A percentile compares a stretch with the other conserved stretches of the same genome.
Conservation (phyloP, 306 rosid species). For the Echinosophora koreensis region DNA sequence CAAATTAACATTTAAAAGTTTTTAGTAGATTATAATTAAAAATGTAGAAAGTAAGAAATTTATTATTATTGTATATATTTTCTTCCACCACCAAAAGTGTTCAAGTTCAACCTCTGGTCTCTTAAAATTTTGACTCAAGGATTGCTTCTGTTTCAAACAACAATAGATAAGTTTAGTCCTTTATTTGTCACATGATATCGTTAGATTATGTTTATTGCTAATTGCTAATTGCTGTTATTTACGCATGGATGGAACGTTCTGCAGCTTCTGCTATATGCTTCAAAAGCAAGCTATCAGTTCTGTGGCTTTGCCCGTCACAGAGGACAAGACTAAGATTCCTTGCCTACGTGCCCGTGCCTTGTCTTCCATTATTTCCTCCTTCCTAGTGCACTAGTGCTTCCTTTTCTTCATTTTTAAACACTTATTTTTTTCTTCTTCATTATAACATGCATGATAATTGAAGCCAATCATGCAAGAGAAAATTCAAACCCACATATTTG, state of each 20-base stretch:
- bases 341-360: neutral
- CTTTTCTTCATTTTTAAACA: neutral
- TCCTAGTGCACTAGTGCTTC: neutral
- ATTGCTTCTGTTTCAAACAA: too few species aligned
- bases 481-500: neutral
- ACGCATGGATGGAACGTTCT: conserved; percentile 46
- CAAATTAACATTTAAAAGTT: too few species aligned
- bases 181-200: too few species aligned
- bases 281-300: conserved; percentile 41
- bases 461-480: neutral
- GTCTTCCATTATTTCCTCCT: neutral
- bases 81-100: too few species aligned
- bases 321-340: neutral
- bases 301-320: neutral
- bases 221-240: neutral
- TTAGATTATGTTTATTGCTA: neutral
- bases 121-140: too few species aligned
- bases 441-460: neutral
- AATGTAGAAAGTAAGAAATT: too few species aligned
- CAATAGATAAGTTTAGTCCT: too few species aligned
- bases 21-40: too few species aligned
- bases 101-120: too few species aligned
- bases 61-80: too few species aligned
- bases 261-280: conserved; percentile 37
- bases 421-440: too few species aligned